Evolutionary conservation across 495 filamentous ascomycete species (phyloP), one percentile per base, ranked within the genome.

Genomic region (Penicillium diatomitis): DNA sequence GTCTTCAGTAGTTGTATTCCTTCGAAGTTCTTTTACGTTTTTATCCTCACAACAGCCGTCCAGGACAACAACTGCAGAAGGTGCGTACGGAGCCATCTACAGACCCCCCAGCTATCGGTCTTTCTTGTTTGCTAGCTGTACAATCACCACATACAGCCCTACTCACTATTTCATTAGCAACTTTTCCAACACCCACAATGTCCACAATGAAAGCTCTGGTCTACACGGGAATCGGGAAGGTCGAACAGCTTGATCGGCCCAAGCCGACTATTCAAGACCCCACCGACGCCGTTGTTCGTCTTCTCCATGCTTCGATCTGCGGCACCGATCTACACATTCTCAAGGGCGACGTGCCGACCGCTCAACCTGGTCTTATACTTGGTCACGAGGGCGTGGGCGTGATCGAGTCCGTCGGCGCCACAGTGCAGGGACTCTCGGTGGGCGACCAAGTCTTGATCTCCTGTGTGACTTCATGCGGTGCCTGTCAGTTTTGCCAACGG

Each of bases 341-440:
- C 12, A 85, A 92, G 56, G 79, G 82, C 46, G 63, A 70, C 20
- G 73, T 94, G 10, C 65, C 89, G 3, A 75, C 87, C 58, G 55
- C 88, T 40, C 68, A 80, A 46, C 81, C 83, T 45, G 87, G 87
- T 33, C 83, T 89, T 62, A 85, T 91, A 50, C 71, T 91, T 0
- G 88, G 88, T 38, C 87, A 92, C 60, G 87, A 92, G 53, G 89
- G 88, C 64, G 87, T 83, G 57, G 88, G 88, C n/a, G 65, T 86
- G 10, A 81, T 91, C 8, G 85, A 90, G 20, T 62, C 74, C 11
- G 70, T 88, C n/a, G 87, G 87, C 2, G 54, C 74, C 0, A 74
- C 54, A 0, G 81, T 88, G 4, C 78, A 65, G 31, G 67, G 62
- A 1, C 59, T 82, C 5, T 47, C 46, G 3, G 58, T 66, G 32